These are phyloP conservation scores for Lizonia empirigonia DNA, from an alignment of 2,329 filamentous ascomycete genomes.

Conservation along the genomic window DNA sequence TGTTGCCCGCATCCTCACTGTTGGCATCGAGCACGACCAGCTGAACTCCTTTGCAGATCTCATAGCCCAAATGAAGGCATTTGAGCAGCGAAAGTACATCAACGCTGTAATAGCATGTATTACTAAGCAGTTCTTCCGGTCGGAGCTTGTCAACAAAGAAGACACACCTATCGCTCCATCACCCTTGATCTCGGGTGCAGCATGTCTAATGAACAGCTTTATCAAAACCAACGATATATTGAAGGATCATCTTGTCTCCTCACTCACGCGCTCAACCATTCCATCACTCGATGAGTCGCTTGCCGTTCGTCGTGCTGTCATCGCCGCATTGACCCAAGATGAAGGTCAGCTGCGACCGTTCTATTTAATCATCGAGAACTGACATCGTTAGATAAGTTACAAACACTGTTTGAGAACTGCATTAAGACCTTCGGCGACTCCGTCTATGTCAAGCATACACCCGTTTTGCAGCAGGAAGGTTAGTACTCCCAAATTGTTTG, in stretches of 20 bases:
- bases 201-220: slow-evolving; percentile 30
- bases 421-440: slow-evolving; percentile 81
- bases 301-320: slow-evolving; percentile 43
- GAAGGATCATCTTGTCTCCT: slow-evolving; percentile 37
- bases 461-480: slow-evolving; percentile 90
- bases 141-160: slow-evolving; percentile 13
- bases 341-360: slow-evolving; percentile 44
- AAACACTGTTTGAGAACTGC: slow-evolving; percentile 67
- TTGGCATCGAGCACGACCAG: slow-evolving; percentile 20
- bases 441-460: slow-evolving; percentile 83
- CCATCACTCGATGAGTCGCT: slow-evolving; percentile 38
- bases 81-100: slow-evolving; percentile 56
- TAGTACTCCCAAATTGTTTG: slow-evolving; percentile 8
- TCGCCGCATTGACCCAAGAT: slow-evolving; percentile 49
- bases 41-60: slow-evolving; percentile 41
- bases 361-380: background rate
- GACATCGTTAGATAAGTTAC: slow-evolving; percentile 52
- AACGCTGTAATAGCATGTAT: slow-evolving; percentile 40
- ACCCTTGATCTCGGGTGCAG: slow-evolving; percentile 30
- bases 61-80: slow-evolving; percentile 51
- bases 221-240: slow-evolving; percentile 36
- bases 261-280: slow-evolving; percentile 50
- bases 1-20: slow-evolving; percentile 23
- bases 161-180: slow-evolving; percentile 24
- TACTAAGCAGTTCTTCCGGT: slow-evolving; percentile 29